Conservation (phyloP, 805 yeast species). For the Millerozyma acaciae region DNA sequence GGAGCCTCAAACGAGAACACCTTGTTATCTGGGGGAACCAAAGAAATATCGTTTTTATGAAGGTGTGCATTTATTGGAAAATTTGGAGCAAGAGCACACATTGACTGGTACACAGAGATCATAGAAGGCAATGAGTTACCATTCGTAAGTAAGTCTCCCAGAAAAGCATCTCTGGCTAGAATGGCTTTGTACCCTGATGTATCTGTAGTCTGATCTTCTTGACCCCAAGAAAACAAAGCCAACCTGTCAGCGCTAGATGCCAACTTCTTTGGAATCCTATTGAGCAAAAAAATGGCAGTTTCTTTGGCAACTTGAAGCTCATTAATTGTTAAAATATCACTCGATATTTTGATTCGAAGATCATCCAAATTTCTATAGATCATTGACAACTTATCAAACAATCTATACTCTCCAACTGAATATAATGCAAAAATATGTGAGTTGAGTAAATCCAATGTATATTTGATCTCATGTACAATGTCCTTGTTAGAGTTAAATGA, state of each 20-base stretch:
- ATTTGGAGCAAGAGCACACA: constrained; percentile 68
- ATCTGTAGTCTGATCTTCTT: constrained; percentile 42
- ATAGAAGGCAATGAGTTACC: constrained; percentile 47
- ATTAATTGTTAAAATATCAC: constrained; percentile 49
- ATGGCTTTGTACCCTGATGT: constrained; percentile 65
- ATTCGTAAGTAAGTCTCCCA: constrained; percentile 53
- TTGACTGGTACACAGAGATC: constrained; percentile 64
- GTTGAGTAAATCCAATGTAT: constrained; percentile 53
- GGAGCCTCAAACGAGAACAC: constrained; percentile 51
- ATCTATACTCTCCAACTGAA: constrained; percentile 64
- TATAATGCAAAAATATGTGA: constrained; percentile 68
- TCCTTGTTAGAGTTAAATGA: constrained; percentile 21
- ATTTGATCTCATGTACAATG: constrained; percentile 53
- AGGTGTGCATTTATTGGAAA: constrained; percentile 52
- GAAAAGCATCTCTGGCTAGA: constrained; percentile 55
- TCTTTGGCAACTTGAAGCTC: constrained; percentile 50
- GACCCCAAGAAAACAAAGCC: constrained; percentile 36
- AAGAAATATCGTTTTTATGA: constrained; percentile 22
- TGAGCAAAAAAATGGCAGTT: constrained; percentile 48
- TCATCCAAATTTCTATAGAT: constrained; percentile 58
- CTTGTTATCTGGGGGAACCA: constrained; percentile 44
- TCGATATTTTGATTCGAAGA: constrained; percentile 48
- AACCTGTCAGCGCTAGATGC: constrained; percentile 39
- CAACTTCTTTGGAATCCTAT: constrained; percentile 59
- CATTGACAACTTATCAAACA: constrained; percentile 51